A percentile compares a stretch with the other conserved stretches of the same genome.
Evolutionary conservation across 2,329 filamentous ascomycete species (phyloP).

Genomic region (Pyricularia sp.): DNA sequence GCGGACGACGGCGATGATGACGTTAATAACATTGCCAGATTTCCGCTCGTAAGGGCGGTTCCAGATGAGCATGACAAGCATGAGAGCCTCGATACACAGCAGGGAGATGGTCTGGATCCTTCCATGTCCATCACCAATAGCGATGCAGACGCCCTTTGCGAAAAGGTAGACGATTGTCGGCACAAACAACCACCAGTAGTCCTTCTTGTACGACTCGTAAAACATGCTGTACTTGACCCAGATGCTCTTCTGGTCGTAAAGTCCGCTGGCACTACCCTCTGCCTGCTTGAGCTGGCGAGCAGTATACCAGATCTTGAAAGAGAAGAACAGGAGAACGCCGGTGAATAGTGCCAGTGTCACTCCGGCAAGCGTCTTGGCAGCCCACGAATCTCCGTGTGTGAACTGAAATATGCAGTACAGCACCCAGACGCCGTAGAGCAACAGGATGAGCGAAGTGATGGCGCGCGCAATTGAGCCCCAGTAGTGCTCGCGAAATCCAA

Average conservation of each 20-base stretch:
- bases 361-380: constrained; percentile 73
- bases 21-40: constrained; percentile 88
- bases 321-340: constrained; percentile 70
- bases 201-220: constrained; percentile 90
- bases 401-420: constrained; percentile 96
- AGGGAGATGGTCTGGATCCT: constrained; percentile 72
- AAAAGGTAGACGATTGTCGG: constrained; percentile 87
- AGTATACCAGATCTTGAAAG: constrained; percentile 70
- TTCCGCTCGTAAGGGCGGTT: constrained; percentile 77
- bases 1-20: constrained; percentile 79
- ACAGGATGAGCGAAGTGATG: constrained; percentile 79
- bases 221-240: constrained; percentile 97
- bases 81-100: constrained; percentile 68
- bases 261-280: constrained; percentile 61
- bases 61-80: constrained; percentile 76
- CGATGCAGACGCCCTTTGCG: constrained; percentile 77
- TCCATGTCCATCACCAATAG: constrained; percentile 76
- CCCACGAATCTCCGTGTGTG: constrained; percentile 88
- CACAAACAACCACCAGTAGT: constrained; percentile 96
- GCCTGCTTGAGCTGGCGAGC: constrained; percentile 64
- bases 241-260: constrained; percentile 82
- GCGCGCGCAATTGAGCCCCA: constrained; percentile 87
- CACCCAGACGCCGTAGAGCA: constrained; percentile 92
- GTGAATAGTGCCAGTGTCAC: constrained; percentile 78
- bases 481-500: constrained; percentile 88